Evolutionary conservation across 208 protist species (phyloP), one percentile per base, ranked within the genome.

Genomic region (Blastocrithidia nonstop): DNA sequence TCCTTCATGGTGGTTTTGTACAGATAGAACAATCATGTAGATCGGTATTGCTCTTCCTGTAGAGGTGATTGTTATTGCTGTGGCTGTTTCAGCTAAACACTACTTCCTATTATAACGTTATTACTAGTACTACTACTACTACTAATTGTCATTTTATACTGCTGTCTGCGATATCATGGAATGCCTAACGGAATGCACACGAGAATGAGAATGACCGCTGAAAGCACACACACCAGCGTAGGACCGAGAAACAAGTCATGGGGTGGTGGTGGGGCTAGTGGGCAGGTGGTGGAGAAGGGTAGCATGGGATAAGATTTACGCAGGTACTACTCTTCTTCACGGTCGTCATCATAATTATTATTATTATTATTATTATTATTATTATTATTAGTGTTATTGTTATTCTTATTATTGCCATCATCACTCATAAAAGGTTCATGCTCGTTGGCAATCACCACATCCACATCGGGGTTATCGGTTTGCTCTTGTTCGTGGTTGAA

Each of bases 131-230:
- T 61, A 19, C 48, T 36, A 25, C 56, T 53, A 1, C 45, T 62
- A 22, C 41, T 41, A 25, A 6, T 9, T 16, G 27, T 16, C 24
- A 55, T 45, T 44, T 45, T 41, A 57, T 80, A 77, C 53, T 88
- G 78, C 59, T 65, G 64, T 54, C 55, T 57, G 33, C 59, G 64
- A 38, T 68, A 80, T 70, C 71, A 88, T 44, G 78, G 72, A 25
- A 73, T 46, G 23, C 61, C 62, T 7, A 88, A 47, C 20, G 70
- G 71, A 15, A 75, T 56, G 13, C 61, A 50, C 13, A 64, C 63
- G 23, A 82, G 65, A 33, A 80, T 61, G 15, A 77, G 46, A 5
- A 45, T 46, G 23, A 71, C 26, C 15, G 66, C 45, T 23, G 61
- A 51, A 27, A 77, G 50, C 24, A 60, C 1, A 26, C 59, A 23